Percentiles rank a stretch among this genome's conserved stretches.
Conservation (phyloP, 2,329 filamentous ascomycete genomes). For the Dactylonectria estremocensis region DNA sequence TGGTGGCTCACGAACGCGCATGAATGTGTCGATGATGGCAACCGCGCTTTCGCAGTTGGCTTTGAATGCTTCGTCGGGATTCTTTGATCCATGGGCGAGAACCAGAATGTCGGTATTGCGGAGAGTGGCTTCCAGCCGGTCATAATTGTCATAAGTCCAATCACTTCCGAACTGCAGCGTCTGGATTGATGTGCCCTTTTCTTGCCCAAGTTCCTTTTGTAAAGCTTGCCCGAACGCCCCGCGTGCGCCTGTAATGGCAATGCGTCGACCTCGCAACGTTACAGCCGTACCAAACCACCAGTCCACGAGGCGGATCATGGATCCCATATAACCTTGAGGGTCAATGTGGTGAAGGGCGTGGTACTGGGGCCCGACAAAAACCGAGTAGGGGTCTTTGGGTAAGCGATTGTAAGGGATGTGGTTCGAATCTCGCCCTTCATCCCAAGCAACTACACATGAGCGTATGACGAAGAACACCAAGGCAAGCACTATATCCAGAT, state of each 20-base stretch:
- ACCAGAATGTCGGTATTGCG: background rate
- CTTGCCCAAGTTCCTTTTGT: background rate
- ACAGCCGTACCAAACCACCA: background rate
- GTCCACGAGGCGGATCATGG: background rate
- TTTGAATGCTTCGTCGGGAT: background rate
- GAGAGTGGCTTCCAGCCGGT: background rate
- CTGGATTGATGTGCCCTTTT: background rate
- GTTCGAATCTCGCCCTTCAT: background rate
- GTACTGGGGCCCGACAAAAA: background rate
- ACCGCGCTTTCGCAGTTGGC: background rate
- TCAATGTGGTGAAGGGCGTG: background rate
- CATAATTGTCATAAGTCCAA: background rate
- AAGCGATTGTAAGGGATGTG: background rate
- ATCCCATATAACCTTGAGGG: background rate
- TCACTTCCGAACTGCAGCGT: background rate
- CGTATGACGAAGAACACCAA: background rate
- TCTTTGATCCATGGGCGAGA: background rate
- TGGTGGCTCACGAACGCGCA: background rate
- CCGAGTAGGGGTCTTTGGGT: background rate
- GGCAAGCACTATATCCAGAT: background rate
- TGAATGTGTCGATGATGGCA: background rate
- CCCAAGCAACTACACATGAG: background rate
- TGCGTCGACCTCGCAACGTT: background rate
- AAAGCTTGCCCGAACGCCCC: background rate
- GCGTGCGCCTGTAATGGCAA: background rate